These are phyloP conservation scores for Aspergillus hortae DNA, from an alignment of 2,329 filamentous ascomycete species.

Conservation along the genomic window DNA sequence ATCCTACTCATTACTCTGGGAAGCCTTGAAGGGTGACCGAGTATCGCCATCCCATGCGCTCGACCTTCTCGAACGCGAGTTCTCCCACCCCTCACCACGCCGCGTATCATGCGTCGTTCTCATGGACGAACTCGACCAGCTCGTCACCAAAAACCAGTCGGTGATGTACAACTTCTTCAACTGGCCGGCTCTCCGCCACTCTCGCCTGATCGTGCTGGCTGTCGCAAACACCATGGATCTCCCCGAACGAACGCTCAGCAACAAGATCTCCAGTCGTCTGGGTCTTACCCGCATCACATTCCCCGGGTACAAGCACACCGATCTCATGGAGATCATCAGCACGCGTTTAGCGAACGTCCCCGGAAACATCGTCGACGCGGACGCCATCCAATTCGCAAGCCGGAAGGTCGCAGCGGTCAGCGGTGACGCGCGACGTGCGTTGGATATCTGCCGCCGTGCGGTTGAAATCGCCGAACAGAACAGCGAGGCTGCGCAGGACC, in stretches of 20 bases:
- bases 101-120: conserved; percentile 92
- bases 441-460: conserved; percentile 92
- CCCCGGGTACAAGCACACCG: conserved; percentile 92
- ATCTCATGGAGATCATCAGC: conserved; percentile 95
- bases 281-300: conserved; percentile 94
- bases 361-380: conserved; percentile 83
- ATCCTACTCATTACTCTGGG: conserved; percentile 92
- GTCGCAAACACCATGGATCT: conserved; percentile 99
- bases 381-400: conserved; percentile 93
- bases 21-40: conserved; percentile 87
- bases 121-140: conserved; percentile 97
- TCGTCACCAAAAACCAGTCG: conserved; percentile 97
- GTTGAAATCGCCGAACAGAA: conserved; percentile 91
- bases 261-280: conserved; percentile 93
- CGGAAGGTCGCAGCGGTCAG: conserved; percentile 95
- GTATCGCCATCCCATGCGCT: conserved; percentile 89
- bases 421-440: conserved; percentile 83
- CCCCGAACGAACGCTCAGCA: conserved; percentile 90
- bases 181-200: conserved; percentile 90
- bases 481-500: conserved; percentile 35
- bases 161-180: conserved; percentile 99
- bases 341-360: conserved; percentile 87
- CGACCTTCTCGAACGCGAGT: conserved; percentile 86
- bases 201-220: conserved; percentile 88
- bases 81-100: conserved; percentile 83